These are phyloP conservation scores for Reticulascus tulasneorum DNA, from an alignment of 2,329 filamentous ascomycete species.

Conservation along the genomic window DNA sequence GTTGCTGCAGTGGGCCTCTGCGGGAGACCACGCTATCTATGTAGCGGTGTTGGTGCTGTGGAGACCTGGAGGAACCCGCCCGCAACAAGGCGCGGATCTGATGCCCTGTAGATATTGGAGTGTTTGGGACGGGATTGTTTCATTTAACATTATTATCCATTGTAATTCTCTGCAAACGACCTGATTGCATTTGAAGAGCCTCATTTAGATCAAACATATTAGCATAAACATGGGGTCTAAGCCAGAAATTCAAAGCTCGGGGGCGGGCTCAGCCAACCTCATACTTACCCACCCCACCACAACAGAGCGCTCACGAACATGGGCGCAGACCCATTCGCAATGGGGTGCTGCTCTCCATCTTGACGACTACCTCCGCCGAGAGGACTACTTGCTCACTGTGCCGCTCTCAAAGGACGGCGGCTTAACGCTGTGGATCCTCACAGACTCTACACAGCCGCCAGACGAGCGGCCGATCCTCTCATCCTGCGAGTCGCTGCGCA, in stretches of 20 bases:
- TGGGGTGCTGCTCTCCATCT: conserved; percentile 57
- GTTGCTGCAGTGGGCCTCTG: too few relatives aligned
- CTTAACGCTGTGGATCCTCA: conserved; percentile 62
- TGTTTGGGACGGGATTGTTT: too few relatives aligned
- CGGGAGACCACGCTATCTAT: too few relatives aligned
- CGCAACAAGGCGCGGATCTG: too few relatives aligned
- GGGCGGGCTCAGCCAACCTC: conserved; percentile 20
- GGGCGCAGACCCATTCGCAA: conserved; percentile 49
- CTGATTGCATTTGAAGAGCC: too few relatives aligned
- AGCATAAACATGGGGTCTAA: conserved; percentile 6
- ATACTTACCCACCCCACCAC: conserved; percentile 53
- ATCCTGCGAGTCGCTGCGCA: conserved; percentile 61
- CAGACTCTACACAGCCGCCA: conserved; percentile 34
- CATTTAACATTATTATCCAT: too few relatives aligned
- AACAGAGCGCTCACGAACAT: conserved; percentile 50
- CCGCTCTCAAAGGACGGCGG: conserved; percentile 56
- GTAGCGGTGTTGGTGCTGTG: too few relatives aligned
- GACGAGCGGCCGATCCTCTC: conserved; percentile 52
- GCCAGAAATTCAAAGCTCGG: not conserved
- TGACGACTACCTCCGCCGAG: conserved; percentile 55
- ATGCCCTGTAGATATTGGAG: too few relatives aligned
- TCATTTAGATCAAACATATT: too few relatives aligned
- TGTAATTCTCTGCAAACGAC: too few relatives aligned
- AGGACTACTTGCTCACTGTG: conserved; percentile 52
- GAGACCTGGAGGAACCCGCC: too few relatives aligned